These are phyloP conservation scores for Penstemon barbatus DNA, from an alignment of 257 asterid genomes.

Conservation along the genomic window DNA sequence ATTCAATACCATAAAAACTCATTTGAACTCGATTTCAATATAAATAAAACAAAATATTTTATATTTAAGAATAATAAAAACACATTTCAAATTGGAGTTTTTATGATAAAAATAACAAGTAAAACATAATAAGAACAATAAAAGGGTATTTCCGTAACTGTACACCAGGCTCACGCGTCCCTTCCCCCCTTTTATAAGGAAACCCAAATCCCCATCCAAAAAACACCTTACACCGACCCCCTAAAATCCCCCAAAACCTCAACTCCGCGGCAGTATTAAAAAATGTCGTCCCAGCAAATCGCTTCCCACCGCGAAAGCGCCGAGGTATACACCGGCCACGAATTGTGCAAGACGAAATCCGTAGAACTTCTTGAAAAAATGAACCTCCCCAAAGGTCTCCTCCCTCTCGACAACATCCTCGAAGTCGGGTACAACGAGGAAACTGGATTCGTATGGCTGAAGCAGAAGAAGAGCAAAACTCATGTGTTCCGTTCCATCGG, in stretches of 20 bases:
- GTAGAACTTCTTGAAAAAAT: constrained; percentile 55
- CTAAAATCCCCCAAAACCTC: background rate
- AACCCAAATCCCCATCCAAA: background rate
- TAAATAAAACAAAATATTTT: no score
- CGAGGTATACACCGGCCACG: constrained; percentile 53
- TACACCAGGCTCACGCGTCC: background rate
- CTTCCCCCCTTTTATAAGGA: background rate
- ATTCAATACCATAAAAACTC: no score
- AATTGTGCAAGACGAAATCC: constrained; percentile 58
- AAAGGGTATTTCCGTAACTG: constrained; percentile 30
- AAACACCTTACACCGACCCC: background rate
- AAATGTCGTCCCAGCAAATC: constrained; percentile 47
- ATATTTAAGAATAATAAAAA: no score
- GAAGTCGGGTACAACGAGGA: constrained; percentile 64
- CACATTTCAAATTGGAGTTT: no score
- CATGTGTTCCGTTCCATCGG: constrained; percentile 52
- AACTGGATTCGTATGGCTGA: constrained; percentile 71
- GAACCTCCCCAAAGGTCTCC: constrained; percentile 60
- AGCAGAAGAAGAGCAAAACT: constrained; percentile 55
- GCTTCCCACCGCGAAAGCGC: constrained; percentile 57
- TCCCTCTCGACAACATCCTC: constrained; percentile 57
- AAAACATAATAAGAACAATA: no score
- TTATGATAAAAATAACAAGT: no score
- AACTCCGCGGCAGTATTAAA: background rate
- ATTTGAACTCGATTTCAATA: no score